Conservation (phyloP, 768 basidiomycete species). For the Boletus tomentosulus region DNA sequence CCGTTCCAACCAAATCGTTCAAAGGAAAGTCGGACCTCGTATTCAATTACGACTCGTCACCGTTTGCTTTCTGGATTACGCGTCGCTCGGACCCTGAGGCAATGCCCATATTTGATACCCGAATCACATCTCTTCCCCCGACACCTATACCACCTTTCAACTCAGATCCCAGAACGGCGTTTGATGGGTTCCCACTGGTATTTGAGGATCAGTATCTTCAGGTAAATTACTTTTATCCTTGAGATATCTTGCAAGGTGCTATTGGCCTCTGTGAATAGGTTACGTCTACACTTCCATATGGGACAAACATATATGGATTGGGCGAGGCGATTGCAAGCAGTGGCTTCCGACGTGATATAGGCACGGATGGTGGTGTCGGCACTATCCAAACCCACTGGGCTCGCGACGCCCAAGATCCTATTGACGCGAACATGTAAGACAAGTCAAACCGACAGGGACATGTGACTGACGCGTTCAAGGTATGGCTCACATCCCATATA, state of each 20-base stretch:
- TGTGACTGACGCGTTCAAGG: constrained; percentile 27
- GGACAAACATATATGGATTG: constrained; percentile 73
- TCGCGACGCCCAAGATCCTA: constrained; percentile 57
- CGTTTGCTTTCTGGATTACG: constrained; percentile 81
- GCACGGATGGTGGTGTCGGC: constrained; percentile 43
- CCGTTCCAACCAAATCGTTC: constrained; percentile 32
- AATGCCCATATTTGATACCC: constrained; percentile 66
- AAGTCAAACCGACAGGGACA: not conserved
- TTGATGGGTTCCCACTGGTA: constrained; percentile 64
- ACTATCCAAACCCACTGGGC: constrained; percentile 69
- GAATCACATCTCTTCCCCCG: constrained; percentile 53
- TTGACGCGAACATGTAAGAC: constrained; percentile 64
- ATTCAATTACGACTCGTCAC: constrained; percentile 60
- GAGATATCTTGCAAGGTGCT: not conserved
- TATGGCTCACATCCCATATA: constrained; percentile 75
- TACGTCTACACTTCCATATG: constrained; percentile 58
- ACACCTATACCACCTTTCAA: constrained; percentile 59
- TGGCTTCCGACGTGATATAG: constrained; percentile 62
- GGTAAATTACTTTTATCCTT: constrained; percentile 28
- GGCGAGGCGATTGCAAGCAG: constrained; percentile 70
- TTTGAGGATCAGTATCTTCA: constrained; percentile 82
- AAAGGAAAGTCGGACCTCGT: constrained; percentile 52
- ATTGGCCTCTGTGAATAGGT: constrained; percentile 36
- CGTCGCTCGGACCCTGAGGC: constrained; percentile 54
- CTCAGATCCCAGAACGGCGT: constrained; percentile 47